Conservation (phyloP, 1,139 yeast species). For the Arxiozyma heterogenica region DNA sequence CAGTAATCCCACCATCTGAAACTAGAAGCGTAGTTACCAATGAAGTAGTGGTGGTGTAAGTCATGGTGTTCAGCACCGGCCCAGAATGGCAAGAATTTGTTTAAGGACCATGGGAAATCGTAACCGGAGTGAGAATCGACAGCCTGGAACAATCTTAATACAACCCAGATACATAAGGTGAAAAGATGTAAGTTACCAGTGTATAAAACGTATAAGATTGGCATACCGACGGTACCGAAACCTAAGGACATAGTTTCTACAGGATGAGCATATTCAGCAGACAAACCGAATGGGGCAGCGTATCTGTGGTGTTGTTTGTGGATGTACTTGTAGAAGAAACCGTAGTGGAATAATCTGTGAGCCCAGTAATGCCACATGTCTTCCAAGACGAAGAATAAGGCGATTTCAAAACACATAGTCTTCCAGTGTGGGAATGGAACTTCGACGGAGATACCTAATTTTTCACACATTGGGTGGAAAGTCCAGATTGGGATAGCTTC, state of each 20-base stretch:
- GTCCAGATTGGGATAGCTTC: constrained; percentile 96
- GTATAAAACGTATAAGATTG: constrained; percentile 60
- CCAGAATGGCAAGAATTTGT: constrained; percentile 88
- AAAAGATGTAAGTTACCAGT: constrained; percentile 66
- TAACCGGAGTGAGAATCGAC: constrained; percentile 96
- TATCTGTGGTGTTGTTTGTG: constrained; percentile 96
- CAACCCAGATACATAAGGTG: constrained; percentile 80
- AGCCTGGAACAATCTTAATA: constrained; percentile 84
- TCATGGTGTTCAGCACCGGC: constrained; percentile 98
- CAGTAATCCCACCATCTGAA: constrained; percentile 91
- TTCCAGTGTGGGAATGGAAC: constrained; percentile 74
- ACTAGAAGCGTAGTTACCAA: constrained; percentile 84
- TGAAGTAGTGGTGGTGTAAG: constrained; percentile 88
- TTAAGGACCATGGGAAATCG: constrained; percentile 93
- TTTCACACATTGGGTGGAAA: constrained; percentile 80
- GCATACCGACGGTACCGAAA: constrained; percentile 90
- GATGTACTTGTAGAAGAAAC: constrained; percentile 76
- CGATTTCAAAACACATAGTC: constrained; percentile 55
- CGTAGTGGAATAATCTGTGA: constrained; percentile 80
- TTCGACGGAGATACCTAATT: constrained; percentile 60
- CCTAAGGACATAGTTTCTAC: constrained; percentile 85
- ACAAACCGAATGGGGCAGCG: constrained; percentile 93
- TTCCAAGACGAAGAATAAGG: constrained; percentile 70
- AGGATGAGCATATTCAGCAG: constrained; percentile 97
- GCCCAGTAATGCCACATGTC: constrained; percentile 96